phyloP scores from a whole-genome alignment of 768 basidiomycete species.

The Leccinum fibrillosum region DNA sequence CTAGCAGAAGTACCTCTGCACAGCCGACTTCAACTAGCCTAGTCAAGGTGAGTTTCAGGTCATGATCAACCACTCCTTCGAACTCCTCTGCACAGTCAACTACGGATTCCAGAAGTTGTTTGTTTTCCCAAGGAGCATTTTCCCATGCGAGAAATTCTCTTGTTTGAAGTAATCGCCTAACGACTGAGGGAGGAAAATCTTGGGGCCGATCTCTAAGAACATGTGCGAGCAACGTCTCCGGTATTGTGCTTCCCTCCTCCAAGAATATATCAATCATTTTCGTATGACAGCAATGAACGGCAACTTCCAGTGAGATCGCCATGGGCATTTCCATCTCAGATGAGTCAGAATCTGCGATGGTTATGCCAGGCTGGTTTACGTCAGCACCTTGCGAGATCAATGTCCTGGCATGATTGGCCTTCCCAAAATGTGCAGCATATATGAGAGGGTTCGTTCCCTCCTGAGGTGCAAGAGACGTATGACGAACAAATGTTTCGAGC shows the following conservation, averaged over 20 bases:
- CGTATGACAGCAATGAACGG: background rate
- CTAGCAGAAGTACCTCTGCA: constrained; percentile 1
- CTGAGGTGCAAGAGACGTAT: background rate
- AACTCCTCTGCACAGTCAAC: background rate
- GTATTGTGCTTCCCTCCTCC: background rate
- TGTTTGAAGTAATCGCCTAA: background rate
- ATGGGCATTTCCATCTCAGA: background rate
- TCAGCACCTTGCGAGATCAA: background rate
- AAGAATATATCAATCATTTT: constrained; percentile 1
- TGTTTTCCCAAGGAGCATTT: background rate
- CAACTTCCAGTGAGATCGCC: background rate
- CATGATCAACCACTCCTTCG: background rate
- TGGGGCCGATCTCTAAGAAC: background rate
- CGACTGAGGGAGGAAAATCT: background rate
- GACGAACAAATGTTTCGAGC: background rate
- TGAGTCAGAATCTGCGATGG: background rate
- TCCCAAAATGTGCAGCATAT: background rate
- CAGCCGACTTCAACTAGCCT: background rate
- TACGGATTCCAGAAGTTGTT: background rate
- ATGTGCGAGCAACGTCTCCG: background rate
- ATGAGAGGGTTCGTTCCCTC: constrained; percentile 5
- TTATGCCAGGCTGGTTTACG: background rate
- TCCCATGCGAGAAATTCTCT: background rate
- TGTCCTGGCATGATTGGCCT: background rate
- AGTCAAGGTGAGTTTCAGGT: background rate